Evolutionary conservation across 331 rosid genomes (phyloP).

Genomic region (Erythrophleum ivorense): DNA sequence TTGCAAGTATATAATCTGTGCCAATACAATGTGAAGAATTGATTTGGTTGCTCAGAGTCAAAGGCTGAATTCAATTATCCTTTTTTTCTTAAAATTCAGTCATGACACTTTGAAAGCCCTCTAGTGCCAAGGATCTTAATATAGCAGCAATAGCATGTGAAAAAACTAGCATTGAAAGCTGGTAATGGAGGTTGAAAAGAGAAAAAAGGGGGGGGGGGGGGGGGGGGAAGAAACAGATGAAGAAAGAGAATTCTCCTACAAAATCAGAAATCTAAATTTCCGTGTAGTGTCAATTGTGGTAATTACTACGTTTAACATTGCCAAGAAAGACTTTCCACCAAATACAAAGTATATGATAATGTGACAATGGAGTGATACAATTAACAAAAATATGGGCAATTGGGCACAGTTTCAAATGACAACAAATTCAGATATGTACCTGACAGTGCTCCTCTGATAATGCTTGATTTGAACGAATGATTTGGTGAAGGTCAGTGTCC

Average conservation of each 20-base stretch:
- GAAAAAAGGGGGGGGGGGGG: not conserved
- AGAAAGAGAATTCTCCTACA: not conserved
- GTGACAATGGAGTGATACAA: slow-evolving; percentile 6
- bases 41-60: not conserved
- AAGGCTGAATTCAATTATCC: not conserved
- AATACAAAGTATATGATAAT: slow-evolving; percentile 10
- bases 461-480: slow-evolving; percentile 93
- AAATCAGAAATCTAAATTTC: not conserved
- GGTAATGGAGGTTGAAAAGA: not conserved
- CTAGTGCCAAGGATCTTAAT: not conserved
- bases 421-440: slow-evolving; percentile 50
- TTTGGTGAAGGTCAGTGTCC: slow-evolving; percentile 99
- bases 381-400: slow-evolving; percentile 24
- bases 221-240: slow-evolving; percentile 4
- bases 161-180: slow-evolving; percentile 2
- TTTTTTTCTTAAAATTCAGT: not conserved
- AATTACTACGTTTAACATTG: slow-evolving; percentile 15
- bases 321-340: slow-evolving; percentile 11
- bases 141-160: not conserved
- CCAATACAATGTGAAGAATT: not conserved
- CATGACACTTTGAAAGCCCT: not conserved
- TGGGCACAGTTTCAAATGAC: slow-evolving; percentile 19
- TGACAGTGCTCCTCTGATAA: slow-evolving; percentile 99
- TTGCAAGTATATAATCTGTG: not conserved
- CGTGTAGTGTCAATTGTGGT: not conserved